phyloP scores from a whole-genome alignment of 2,329 filamentous ascomycete genomes.

The Trichoderma breve region DNA sequence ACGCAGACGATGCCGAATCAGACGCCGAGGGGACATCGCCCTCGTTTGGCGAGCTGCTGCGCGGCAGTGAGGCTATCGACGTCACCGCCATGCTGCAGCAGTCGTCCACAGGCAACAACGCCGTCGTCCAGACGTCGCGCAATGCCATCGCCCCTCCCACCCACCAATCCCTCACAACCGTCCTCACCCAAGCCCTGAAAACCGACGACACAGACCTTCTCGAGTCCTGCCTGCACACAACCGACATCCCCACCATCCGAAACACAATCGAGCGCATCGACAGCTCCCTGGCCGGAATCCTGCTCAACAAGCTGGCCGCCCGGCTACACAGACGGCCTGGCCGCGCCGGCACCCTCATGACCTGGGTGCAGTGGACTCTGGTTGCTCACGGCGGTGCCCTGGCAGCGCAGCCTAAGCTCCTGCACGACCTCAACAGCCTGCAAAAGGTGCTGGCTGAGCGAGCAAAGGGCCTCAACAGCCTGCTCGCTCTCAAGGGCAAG shows the following conservation, averaged over 20 bases:
- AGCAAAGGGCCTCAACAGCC: slow-evolving; percentile 73
- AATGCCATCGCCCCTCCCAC: slow-evolving; percentile 60
- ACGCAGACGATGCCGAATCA: slow-evolving; percentile 36
- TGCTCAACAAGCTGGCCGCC: slow-evolving; percentile 83
- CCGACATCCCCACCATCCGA: slow-evolving; percentile 73
- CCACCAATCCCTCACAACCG: slow-evolving; percentile 80
- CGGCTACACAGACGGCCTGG: slow-evolving; percentile 84
- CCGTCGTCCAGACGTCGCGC: slow-evolving; percentile 42
- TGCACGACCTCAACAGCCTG: slow-evolving; percentile 73
- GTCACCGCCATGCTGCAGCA: slow-evolving; percentile 61
- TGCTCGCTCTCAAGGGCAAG: slow-evolving; percentile 90
- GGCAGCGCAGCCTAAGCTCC: slow-evolving; percentile 78
- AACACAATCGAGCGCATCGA: slow-evolving; percentile 89
- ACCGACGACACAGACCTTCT: slow-evolving; percentile 89
- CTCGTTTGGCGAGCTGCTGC: slow-evolving; percentile 84
- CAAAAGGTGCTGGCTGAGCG: slow-evolving; percentile 87
- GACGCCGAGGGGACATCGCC: slow-evolving; percentile 55
- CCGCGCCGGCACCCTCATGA: slow-evolving; percentile 83
- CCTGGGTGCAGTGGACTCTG: slow-evolving; percentile 95
- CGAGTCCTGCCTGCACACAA: slow-evolving; percentile 85
- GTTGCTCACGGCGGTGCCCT: slow-evolving; percentile 89
- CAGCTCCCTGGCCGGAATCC: slow-evolving; percentile 72
- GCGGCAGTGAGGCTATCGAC: slow-evolving; percentile 71
- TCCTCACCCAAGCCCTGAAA: slow-evolving; percentile 88
- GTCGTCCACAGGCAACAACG: slow-evolving; percentile 28